Percentiles rank a stretch among this genome's conserved stretches.
These are phyloP conservation scores for Castanea sativa DNA, from an alignment of 306 rosid species.

Conservation along the genomic window DNA sequence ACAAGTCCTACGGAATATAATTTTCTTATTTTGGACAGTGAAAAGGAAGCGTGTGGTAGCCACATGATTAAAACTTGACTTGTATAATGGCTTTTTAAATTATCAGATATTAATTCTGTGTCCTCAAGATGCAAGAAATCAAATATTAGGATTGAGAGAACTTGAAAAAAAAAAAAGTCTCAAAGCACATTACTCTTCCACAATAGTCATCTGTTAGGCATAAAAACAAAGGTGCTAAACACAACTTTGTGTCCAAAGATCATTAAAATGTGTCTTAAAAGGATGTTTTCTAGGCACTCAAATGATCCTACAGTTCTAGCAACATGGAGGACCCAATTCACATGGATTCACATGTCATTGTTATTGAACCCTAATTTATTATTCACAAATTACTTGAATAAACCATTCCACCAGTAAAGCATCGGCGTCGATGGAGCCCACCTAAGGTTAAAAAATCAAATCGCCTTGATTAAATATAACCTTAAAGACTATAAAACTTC, in stretches of 20 bases:
- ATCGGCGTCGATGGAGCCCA: constrained; percentile 42
- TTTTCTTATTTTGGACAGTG: too few relatives aligned
- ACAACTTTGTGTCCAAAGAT: not conserved
- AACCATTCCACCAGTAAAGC: constrained; percentile 38
- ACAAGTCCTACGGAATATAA: too few relatives aligned
- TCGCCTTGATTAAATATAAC: constrained; percentile 32
- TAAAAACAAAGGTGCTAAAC: not conserved
- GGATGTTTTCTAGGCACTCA: constrained; percentile 25
- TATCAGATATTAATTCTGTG: too few relatives aligned
- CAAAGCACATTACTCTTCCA: too few relatives aligned
- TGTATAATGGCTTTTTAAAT: too few relatives aligned
- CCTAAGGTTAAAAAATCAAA: constrained; percentile 22
- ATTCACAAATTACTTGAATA: constrained; percentile 14
- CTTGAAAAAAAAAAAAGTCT: too few relatives aligned
- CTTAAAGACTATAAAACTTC: constrained; percentile 33
- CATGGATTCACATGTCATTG: constrained; percentile 64
- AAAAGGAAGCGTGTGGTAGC: too few relatives aligned
- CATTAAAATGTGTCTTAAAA: not conserved
- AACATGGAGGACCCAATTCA: constrained; percentile 65
- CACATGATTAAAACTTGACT: too few relatives aligned
- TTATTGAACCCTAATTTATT: constrained; percentile 33
- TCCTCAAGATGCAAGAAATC: too few relatives aligned
- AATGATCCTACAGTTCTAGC: constrained; percentile 25
- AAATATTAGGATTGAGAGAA: too few relatives aligned
- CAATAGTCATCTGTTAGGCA: not conserved